Evolutionary conservation across 2,329 filamentous ascomycete species (phyloP), one percentile per base, ranked within the genome.

Genomic region (Onygenales sp.): DNA sequence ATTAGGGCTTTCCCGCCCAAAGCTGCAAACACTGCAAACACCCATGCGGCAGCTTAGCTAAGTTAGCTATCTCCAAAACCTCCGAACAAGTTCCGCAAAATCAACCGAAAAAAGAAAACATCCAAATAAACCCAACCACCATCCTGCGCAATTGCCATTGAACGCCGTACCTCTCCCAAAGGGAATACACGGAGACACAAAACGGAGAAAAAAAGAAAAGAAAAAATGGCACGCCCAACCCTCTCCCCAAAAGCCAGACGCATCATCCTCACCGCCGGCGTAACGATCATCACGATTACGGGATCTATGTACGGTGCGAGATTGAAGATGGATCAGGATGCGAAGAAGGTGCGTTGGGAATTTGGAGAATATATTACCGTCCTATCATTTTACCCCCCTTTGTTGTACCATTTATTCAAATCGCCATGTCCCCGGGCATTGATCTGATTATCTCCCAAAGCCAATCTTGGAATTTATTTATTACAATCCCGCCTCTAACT

Each of bases 271-370:
- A 81, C 82, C 1, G 75, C 72, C 38, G 73, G 77, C 2, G 74
- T 84, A 14, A 74, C 78, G 8, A 74, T 77, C 13, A 75, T 82
- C 46, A 82, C 80, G 1, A 76, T 77, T 6, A 75, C 75, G 1
- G 81, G 82, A 50, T 74, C 79, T 5, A 73, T 78, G 57, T 84
- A 82, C 60, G 82, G 82, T 27, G 82, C 82, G 17, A 75, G 76
- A 6, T 58, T 84, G 55, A 67, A 63, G 53, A 64, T 53, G 57
- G 61, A 57, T 53, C 59, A 54, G 52, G 51, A 54, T 57, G 56
- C 59, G 46, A 55, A 55, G 58, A 54, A 61, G 57, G 54, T 58
- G 47, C 48, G 54, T 49, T 21, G 36, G 50, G 32, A 21, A 17
- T 14, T 17, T 43, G 7, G n/a, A 7, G 41, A 17, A 17, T 17